These are phyloP conservation scores for Penicillium sp. DNA, from an alignment of 2,329 filamentous ascomycete genomes.

Conservation along the genomic window DNA sequence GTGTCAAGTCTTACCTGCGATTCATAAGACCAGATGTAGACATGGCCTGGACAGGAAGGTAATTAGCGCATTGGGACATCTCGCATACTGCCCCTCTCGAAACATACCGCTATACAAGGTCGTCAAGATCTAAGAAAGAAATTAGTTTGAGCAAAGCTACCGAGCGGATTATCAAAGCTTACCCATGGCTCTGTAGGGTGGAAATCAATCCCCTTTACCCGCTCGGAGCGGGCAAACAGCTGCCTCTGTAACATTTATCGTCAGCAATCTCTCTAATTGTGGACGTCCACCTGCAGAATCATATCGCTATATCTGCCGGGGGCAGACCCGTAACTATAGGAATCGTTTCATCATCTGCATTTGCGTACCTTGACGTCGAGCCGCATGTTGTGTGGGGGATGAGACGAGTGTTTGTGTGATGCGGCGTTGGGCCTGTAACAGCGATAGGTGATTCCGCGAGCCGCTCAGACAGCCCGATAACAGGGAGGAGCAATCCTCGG, in stretches of 20 bases:
- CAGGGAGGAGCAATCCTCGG: conserved; percentile 16
- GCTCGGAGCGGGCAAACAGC: conserved; percentile 84
- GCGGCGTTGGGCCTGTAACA: conserved; percentile 33
- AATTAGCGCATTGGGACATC: conserved; percentile 26
- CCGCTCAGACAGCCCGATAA: conserved; percentile 34
- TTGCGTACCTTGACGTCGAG: conserved; percentile 58
- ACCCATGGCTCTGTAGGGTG: conserved; percentile 97
- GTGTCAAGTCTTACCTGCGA: conserved; percentile 59
- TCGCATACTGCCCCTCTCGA: conserved; percentile 3
- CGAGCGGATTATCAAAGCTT: conserved; percentile 28
- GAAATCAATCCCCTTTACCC: conserved; percentile 96
- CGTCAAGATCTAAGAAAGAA: conserved; percentile 66
- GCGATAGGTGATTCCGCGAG: conserved; percentile 32
- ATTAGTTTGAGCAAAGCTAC: conserved; percentile 21
- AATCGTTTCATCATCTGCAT: conserved; percentile 5
- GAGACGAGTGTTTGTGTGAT: conserved; percentile 34
- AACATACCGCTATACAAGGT: conserved; percentile 87
- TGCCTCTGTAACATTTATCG: conserved; percentile 59
- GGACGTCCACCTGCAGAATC: not conserved
- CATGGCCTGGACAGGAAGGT: conserved; percentile 65
- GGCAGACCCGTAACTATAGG: not conserved
- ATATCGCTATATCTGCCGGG: not conserved
- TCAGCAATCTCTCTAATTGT: conserved; percentile 35
- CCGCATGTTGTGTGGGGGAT: conserved; percentile 50
- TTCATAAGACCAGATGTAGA: conserved; percentile 99